These are phyloP conservation scores for Claviceps quebecensis DNA, from an alignment of 2,329 filamentous ascomycete species.

Conservation along the genomic window DNA sequence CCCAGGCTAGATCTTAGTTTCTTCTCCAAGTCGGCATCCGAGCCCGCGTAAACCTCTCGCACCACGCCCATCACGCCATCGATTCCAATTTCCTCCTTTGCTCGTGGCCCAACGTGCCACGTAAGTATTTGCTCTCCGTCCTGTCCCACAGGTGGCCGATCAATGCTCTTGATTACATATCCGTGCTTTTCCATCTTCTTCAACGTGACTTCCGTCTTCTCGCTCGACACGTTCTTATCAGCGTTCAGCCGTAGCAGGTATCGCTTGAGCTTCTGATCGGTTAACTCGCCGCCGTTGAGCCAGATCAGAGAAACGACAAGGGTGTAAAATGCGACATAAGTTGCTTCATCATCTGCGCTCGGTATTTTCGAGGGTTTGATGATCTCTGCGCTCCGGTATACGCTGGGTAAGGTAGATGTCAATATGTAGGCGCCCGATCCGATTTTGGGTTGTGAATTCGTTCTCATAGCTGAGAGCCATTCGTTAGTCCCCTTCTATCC, in stretches of 20 bases:
- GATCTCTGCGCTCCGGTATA: constrained; percentile 53
- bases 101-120: constrained; percentile 74
- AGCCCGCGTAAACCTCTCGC: constrained; percentile 41
- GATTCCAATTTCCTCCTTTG: constrained; percentile 72
- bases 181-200: constrained; percentile 66
- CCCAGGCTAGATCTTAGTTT: constrained; percentile 50
- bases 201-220: constrained; percentile 63
- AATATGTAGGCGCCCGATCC: constrained; percentile 65
- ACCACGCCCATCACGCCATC: constrained; percentile 61
- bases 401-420: constrained; percentile 52
- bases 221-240: constrained; percentile 57
- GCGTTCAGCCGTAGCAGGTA: constrained; percentile 64
- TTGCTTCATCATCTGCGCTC: constrained; percentile 54
- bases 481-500: not conserved
- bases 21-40: constrained; percentile 40
- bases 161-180: constrained; percentile 64
- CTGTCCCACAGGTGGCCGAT: constrained; percentile 35
- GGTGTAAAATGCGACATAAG: constrained; percentile 70
- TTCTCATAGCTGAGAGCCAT: constrained; percentile 22
- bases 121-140: constrained; percentile 65
- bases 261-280: constrained; percentile 65
- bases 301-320: constrained; percentile 65
- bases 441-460: constrained; percentile 37
- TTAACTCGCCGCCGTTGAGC: constrained; percentile 57
- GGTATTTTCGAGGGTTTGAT: constrained; percentile 54